Conservation (phyloP, 1,284 basidiomycete genomes). For the Austroboletus rostrupii region DNA sequence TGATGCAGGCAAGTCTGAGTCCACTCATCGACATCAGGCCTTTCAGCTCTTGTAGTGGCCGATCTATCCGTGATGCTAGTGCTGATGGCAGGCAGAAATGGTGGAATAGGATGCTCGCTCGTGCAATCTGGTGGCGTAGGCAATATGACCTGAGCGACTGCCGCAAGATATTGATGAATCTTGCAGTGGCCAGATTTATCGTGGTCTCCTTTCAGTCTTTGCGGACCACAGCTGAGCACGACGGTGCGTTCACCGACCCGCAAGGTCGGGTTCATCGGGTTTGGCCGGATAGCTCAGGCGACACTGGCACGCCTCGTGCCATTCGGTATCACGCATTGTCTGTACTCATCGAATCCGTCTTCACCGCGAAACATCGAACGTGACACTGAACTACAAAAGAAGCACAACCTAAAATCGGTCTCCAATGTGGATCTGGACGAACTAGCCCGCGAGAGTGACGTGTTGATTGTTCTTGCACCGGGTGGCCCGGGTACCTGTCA, state of each 20-base stretch:
- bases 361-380: constrained; percentile 43
- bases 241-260: constrained; percentile 48
- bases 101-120: constrained; percentile 57
- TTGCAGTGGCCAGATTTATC: constrained; percentile 54
- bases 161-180: background rate
- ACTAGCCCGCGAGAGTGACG: constrained; percentile 73
- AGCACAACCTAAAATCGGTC: constrained; percentile 51
- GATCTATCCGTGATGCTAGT: constrained; percentile 86
- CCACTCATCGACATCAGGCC: background rate
- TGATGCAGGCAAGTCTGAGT: constrained; percentile 61
- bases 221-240: constrained; percentile 73
- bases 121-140: constrained; percentile 67
- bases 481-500: constrained; percentile 73
- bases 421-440: constrained; percentile 59
- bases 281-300: constrained; percentile 87
- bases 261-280: constrained; percentile 88
- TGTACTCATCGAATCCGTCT: constrained; percentile 60
- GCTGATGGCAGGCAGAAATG: constrained; percentile 86
- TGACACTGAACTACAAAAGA: constrained; percentile 48
- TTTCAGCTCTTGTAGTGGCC: constrained; percentile 53
- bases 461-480: constrained; percentile 81
- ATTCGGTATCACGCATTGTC: constrained; percentile 68
- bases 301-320: constrained; percentile 73
- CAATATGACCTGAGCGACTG: background rate
- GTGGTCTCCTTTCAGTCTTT: constrained; percentile 82